Base-by-base conservation (phyloP, 352 stramenopile species). In the Pythium plurisporium region DNA sequence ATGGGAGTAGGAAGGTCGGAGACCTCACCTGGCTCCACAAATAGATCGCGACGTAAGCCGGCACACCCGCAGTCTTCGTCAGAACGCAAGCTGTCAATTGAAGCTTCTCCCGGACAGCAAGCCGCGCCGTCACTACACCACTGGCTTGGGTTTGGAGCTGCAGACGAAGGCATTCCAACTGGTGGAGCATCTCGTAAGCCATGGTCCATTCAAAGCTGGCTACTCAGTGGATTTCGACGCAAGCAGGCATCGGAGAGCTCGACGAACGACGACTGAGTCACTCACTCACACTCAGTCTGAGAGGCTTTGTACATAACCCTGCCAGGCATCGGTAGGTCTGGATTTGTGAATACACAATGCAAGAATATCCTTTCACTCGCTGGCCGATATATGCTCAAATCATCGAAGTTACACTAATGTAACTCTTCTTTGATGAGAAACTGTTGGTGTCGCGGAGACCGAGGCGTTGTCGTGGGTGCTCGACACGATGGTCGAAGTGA, bases 401-500 rank as follows among this genome's bases (percentile, higher is more conserved):
- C 26, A 20, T 26, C 19, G n/a, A 44, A 15, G 26, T 56, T 40
- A 59, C 22, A 36, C 6, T 12, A 67, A 20, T n/a, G n/a, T n/a
- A n/a, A n/a, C n/a, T 67, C 59, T 40, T 67, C 59, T 33, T 67
- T 67, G 37, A 67, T 51, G 17, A 67, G 23, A 29, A 52, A 59
- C 14, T 49, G 33, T 8, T 30, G 36, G 2, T 59, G 49, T 44
- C 53, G 29, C 44, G 60, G 60, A 2, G 53, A 67, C 17, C 33
- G 48, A 17, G 40, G 43, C 2, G 57, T 41, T n/a, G n/a, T n/a
- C 22, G 3, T 25, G 19, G 36, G 40, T 14, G 25, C 17, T 31
- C n/a, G 49, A 3, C 5, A 19, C n/a, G 22, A 37, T 34, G 33
- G 17, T 22, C 36, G 26, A 4, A 47, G 34, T 29, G 43, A 46